phyloP scores from a whole-genome alignment of 2,329 filamentous ascomycete genomes.

The Dactylellina drechsleri region DNA sequence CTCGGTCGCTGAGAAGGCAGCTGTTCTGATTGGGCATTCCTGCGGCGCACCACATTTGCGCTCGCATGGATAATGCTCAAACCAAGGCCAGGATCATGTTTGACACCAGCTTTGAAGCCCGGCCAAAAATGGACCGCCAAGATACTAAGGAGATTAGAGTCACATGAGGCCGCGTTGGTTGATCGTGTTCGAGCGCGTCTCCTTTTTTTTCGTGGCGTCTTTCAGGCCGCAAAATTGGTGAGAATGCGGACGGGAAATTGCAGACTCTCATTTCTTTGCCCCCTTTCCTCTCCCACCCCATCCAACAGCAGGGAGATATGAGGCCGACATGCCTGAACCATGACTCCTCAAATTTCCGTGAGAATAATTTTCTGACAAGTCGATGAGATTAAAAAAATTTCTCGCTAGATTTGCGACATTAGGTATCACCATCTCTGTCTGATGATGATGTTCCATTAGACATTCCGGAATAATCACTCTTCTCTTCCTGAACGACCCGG shows the following conservation, averaged over 20 bases:
- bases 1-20: constrained; percentile 32
- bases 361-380: constrained; percentile 3
- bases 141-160: constrained; percentile 23
- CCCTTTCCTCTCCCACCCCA: constrained; percentile 25
- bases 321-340: constrained; percentile 13
- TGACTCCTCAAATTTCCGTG: constrained; percentile 34
- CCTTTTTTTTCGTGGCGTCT: constrained; percentile 54
- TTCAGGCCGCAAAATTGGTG: constrained; percentile 39
- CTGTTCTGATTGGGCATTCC: constrained; percentile 37
- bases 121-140: constrained; percentile 7
- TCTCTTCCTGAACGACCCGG: constrained; percentile 14
- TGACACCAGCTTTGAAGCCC: constrained; percentile 4
- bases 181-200: constrained; percentile 46
- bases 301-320: constrained; percentile 10
- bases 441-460: constrained; percentile 1
- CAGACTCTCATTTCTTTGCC: constrained; percentile 27
- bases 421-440: not conserved
- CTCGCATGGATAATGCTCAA: constrained; percentile 9
- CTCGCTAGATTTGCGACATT: constrained; percentile 3
- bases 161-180: constrained; percentile 52
- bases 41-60: constrained; percentile 25
- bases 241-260: constrained; percentile 52
- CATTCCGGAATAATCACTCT: constrained; percentile 12
- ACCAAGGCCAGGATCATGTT: constrained; percentile 44
- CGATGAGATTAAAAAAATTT: constrained; percentile 1